Evolutionary conservation across 73 alveolate species (phyloP).

Genomic region (Blepharisma stoltei): DNA sequence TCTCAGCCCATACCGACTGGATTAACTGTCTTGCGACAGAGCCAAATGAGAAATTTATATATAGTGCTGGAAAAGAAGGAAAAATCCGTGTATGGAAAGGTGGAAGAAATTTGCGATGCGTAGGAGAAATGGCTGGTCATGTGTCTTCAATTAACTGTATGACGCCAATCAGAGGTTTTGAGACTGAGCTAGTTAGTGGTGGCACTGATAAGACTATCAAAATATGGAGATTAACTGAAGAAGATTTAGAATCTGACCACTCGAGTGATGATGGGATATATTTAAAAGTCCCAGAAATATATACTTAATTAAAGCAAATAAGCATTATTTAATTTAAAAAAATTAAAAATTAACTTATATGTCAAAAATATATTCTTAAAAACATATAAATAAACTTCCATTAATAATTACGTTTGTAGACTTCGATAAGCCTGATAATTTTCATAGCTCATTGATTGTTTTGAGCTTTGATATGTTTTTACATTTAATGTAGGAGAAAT

Average conservation of each 20-base stretch:
- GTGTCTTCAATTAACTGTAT: background rate
- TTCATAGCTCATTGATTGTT: conserved; percentile 56
- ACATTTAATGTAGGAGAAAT: conserved; percentile 46
- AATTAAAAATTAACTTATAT: too few relatives aligned
- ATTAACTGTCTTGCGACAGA: conserved; percentile 44
- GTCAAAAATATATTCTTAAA: too few relatives aligned
- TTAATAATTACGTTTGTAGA: too few relatives aligned
- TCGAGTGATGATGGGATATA: too few relatives aligned
- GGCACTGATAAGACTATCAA: conserved; percentile 10
- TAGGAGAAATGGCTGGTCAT: conserved; percentile 18
- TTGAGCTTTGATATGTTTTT: conserved; percentile 64
- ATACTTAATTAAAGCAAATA: too few relatives aligned
- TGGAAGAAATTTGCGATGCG: background rate
- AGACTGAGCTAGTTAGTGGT: background rate
- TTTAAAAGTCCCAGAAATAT: too few relatives aligned
- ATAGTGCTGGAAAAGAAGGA: conserved; percentile 60
- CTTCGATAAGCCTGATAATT: too few relatives aligned
- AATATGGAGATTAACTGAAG: conserved; percentile 8
- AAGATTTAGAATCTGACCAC: background rate
- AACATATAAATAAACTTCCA: too few relatives aligned
- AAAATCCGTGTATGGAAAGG: conserved; percentile 46
- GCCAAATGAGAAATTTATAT: conserved; percentile 23
- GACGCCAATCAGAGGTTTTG: background rate
- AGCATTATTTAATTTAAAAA: too few relatives aligned
- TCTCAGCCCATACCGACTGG: conserved; percentile 54